Base-by-base conservation (phyloP, 768 basidiomycete species). In the Psilocybe azurescens region DNA sequence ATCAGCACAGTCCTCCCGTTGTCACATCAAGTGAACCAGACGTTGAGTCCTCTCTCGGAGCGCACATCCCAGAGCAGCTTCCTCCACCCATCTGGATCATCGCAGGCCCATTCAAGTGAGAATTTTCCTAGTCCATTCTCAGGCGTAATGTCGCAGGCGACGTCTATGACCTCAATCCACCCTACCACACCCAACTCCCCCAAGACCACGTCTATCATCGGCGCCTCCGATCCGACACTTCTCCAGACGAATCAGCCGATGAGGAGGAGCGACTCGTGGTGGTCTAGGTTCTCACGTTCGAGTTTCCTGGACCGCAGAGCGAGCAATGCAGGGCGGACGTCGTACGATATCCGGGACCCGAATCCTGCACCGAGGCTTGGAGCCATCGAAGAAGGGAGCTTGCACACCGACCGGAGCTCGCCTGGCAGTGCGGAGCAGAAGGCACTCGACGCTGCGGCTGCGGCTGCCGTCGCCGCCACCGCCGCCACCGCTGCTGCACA, bases 231-330 rank as follows among this genome's bases (percentile, higher is more conserved):
- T 14, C 74, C 78, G 18, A 60, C 59, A 5, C 30, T 70, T 4
- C 51, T 67, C 0, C 62, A 53, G 3, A 77, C 77, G 36, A 77
- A 73, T 24, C 78, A 79, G 47, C 79, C 84, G 1, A 79, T 93
- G 50, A 83, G 84, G 48, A 81, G 91, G 6, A 88, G 85, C 46
- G 86, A 91, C 70, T 86, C 82, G 10, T 93, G 93, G 90, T 95
- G 93, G 89, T 74, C 81, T 8, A 87, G 90, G 2, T 88, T 95
- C 68, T 79, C 90, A 13, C 85, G 84, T 58, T 83, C 87, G 16
- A 83, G 86, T 36, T 78, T 91, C 53, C 79, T 90, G 29, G 90
- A 91, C 64, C 82, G 87, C 44, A 78, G 80, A 28, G 62, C 75
- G 10, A 86, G 81, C 66, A 78, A 79, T 58, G 74, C 69, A 5